phyloP scores from a whole-genome alignment of 2,329 filamentous ascomycete species.

The Stachybotrys chartarum region DNA sequence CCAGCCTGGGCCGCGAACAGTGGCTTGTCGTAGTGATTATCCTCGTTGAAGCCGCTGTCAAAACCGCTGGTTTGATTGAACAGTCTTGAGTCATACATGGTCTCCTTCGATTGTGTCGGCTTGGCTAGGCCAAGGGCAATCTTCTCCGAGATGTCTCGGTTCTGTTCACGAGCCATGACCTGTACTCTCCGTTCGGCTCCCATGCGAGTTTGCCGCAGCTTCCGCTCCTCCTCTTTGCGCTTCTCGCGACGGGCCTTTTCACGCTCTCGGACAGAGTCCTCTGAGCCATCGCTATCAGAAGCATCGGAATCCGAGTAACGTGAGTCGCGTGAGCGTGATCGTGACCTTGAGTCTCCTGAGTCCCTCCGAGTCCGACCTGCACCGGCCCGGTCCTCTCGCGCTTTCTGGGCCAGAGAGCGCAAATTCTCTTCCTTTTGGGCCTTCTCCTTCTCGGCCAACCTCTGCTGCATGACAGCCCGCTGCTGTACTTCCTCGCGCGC shows the following conservation, averaged over 20 bases:
- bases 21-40: constrained; percentile 95
- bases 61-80: constrained; percentile 95
- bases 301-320: constrained; percentile 42
- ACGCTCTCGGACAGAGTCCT: constrained; percentile 66
- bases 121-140: constrained; percentile 91
- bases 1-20: constrained; percentile 94
- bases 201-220: constrained; percentile 91
- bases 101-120: constrained; percentile 82
- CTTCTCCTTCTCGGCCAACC: constrained; percentile 94
- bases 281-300: constrained; percentile 57
- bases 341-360: constrained; percentile 23
- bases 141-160: constrained; percentile 95
- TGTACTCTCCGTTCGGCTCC: constrained; percentile 86
- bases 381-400: constrained; percentile 69
- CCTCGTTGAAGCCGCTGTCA: constrained; percentile 89
- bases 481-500: constrained; percentile 93
- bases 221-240: constrained; percentile 76
- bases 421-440: constrained; percentile 88
- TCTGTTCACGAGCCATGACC: constrained; percentile 89
- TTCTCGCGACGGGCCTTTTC: constrained; percentile 72
- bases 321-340: constrained; percentile 25
- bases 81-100: constrained; percentile 93
- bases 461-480: constrained; percentile 89
- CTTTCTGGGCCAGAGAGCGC: constrained; percentile 81
- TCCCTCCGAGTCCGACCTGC: constrained; percentile 36